These are phyloP conservation scores for Kodamaea leandrae DNA, from an alignment of 805 yeast species.

Conservation along the genomic window DNA sequence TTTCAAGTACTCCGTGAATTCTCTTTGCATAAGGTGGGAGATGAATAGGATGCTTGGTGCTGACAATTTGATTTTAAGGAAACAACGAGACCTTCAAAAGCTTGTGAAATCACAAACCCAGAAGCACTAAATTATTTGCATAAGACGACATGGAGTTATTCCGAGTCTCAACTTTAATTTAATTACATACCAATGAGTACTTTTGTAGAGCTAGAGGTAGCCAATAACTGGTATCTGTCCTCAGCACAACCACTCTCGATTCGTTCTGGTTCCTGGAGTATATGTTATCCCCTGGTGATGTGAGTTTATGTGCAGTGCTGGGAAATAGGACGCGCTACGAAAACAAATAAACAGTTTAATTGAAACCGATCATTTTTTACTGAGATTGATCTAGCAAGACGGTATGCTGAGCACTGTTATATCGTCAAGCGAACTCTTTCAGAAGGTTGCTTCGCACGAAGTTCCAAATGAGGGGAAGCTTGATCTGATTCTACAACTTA, in stretches of 20 bases:
- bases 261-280: too few species aligned
- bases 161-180: too few species aligned
- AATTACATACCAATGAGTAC: too few species aligned
- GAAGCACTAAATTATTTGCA: too few species aligned
- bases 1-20: constrained; percentile 20
- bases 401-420: constrained; percentile 9
- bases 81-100: not conserved
- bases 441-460: constrained; percentile 16
- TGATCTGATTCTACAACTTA: constrained; percentile 33
- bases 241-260: too few species aligned
- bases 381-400: not conserved
- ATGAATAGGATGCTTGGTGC: constrained; percentile 16
- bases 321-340: too few species aligned
- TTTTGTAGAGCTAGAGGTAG: too few species aligned
- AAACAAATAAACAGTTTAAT: not conserved
- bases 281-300: too few species aligned
- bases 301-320: too few species aligned
- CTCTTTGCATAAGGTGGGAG: constrained; percentile 32
- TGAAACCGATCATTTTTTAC: not conserved
- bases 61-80: not conserved
- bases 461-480: constrained; percentile 15
- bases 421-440: constrained; percentile 20
- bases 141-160: too few species aligned
- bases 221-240: too few species aligned
- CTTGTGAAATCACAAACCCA: not conserved